A percentile compares a stretch with the other conserved stretches of the same genome.
Conservation (phyloP, 108 stramenopile genomes). For the Craspedostauros australis region DNA sequence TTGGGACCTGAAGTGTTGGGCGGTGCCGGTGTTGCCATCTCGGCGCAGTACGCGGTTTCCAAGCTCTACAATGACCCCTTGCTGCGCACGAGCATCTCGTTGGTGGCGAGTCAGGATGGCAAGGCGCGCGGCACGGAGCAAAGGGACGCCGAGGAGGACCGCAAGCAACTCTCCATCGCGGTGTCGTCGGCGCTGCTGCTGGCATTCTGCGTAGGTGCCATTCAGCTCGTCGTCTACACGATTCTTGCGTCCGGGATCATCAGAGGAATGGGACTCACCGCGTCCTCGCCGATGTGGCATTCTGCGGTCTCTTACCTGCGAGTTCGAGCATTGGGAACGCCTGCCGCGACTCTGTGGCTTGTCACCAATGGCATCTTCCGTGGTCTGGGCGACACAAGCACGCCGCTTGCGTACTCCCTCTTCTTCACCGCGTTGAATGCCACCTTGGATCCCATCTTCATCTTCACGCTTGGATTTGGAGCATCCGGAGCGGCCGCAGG, state of each 20-base stretch:
- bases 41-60: constrained; percentile 83
- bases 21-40: constrained; percentile 89
- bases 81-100: constrained; percentile 76
- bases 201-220: constrained; percentile 67
- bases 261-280: constrained; percentile 64
- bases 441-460: constrained; percentile 83
- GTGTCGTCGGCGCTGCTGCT: constrained; percentile 82
- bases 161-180: constrained; percentile 53
- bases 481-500: constrained; percentile 89
- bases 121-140: constrained; percentile 27
- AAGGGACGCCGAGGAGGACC: constrained; percentile 1
- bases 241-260: constrained; percentile 52
- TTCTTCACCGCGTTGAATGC: constrained; percentile 77
- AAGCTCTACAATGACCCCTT: constrained; percentile 93
- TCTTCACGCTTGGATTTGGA: constrained; percentile 75
- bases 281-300: constrained; percentile 64
- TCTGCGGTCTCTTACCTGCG: constrained; percentile 79
- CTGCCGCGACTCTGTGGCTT: constrained; percentile 86
- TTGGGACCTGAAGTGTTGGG: constrained; percentile 84
- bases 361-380: constrained; percentile 92
- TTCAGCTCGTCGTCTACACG: constrained; percentile 75
- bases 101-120: constrained; percentile 84
- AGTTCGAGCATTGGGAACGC: constrained; percentile 78
- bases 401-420: constrained; percentile 78
- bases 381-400: constrained; percentile 88